Base-by-base conservation (phyloP, 2,329 filamentous ascomycete genomes). In the Aureobasidium sp. region DNA sequence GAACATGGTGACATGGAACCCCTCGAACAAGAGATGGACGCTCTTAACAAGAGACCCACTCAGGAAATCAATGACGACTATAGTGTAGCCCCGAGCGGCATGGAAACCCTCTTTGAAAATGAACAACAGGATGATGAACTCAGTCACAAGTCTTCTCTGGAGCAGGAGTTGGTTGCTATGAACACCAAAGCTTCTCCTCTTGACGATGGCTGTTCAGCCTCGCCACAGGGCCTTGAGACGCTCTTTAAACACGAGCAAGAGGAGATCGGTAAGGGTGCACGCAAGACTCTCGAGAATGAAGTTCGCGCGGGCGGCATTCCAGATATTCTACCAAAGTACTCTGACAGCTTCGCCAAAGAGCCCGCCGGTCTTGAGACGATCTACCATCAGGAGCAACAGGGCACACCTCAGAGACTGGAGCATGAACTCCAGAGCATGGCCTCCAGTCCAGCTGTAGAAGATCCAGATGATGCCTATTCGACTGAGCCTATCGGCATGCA, bases 331-430 rank as follows among this genome's bases (percentile, higher is more conserved):
- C n/a, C 27, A 58, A 29, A 44, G 24, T 22, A 57, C 19, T 24
- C 12, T n/a, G 37, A 42, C 8, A 62, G 59, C 11, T 64, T 63
- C 12, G 47, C 31, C 14, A 61, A 45, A 8, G 29, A 54, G 39
- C 76, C 79, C 0, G 76, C 80, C 66, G 79, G 79, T 2, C 69
- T 82, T 33, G 76, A 83, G 65, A 78, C 75, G 9, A 77, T 76
- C 47, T 82, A 78, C 65, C 67, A 69, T 3, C 72, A 78, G 61
- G 81, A 82, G 65, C 47, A 53, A n/a, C 5, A 39, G n/a, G 29
- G 19, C 8, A 47, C 37, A 7, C 47, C 42, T 19, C 17, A 44
- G 14, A 64, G 9, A n/a, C 62, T 69, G 1, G 66, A 68, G 40
- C 62, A 61, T 29, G 64, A 66, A 19, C 54, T 62, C 11, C 44